Base-by-base conservation (phyloP, 2,329 filamentous ascomycete species). In the Fusarium euwallaceae region DNA sequence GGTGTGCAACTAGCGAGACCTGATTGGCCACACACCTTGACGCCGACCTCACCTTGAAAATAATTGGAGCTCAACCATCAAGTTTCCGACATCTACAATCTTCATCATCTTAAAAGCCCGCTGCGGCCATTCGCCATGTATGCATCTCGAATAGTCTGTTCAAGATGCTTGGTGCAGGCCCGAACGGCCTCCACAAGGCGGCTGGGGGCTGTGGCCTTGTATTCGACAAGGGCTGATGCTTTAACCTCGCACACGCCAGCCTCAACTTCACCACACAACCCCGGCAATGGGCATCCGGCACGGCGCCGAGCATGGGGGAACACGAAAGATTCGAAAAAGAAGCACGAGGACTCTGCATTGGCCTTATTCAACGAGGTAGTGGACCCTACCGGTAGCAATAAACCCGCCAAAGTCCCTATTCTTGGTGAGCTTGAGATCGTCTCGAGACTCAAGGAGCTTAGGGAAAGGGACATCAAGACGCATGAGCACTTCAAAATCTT, bases 311-410 rank as follows among this genome's bases (percentile, higher is more conserved):
- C 24, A 41, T 62, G 66, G 12, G 10, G 66, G 27, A 58, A 67
- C 8, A 73, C 67, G 24, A 64, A 61, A 24, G 34, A 71, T 7
- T 53, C 66, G 14, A 27, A 64, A 6, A 76, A 61, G 11, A 11
- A 58, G 7, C 36, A 68, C 0, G 64, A 77, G 39, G 79, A 79
- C 10, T 67, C 79, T 6, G 79, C 81, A 29, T 51, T 83, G 41
- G 81, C 80, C 1, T 69, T 83, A 17, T 84, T 83, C 78, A 81
- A 83, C 55, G 80, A 83, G 14, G 81, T 83, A n/a, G 80, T 83
- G 61, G 78, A 75, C 16, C 76, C 76, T 16, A 45, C 58, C 20
- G 14, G 36, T 48, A 55, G 36, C 34, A 55, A 20, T n/a, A 56
- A 56, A 24, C 48, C 32, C 16, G 43, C 24, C 53, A 29, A 29